Conservation (phyloP, 768 basidiomycete genomes). For the Naganishia vaughanmartiniae region DNA sequence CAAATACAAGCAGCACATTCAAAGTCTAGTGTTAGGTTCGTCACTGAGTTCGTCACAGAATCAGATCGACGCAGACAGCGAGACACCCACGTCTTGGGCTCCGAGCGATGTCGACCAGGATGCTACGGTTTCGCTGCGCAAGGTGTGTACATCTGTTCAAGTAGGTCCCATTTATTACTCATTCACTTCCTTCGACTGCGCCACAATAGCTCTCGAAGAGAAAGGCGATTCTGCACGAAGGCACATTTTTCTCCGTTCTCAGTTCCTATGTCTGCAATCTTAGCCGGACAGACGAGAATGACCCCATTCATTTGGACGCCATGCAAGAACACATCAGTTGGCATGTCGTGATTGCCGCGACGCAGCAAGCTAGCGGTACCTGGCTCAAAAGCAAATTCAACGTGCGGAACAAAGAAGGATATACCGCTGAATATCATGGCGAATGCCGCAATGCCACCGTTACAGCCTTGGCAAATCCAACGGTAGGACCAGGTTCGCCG, state of each 20-base stretch:
- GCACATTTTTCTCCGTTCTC: conserved; percentile 28
- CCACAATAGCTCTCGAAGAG: background rate
- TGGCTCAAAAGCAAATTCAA: conserved; percentile 26
- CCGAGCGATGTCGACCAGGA: conserved; percentile 11
- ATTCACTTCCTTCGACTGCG: background rate
- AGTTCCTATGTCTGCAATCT: conserved; percentile 30
- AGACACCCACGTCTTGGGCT: background rate
- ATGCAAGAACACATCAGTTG: conserved; percentile 4
- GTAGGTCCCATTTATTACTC: no score
- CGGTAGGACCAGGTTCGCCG: background rate
- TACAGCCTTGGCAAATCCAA: conserved; percentile 15
- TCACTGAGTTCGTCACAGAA: background rate
- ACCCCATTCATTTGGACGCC: background rate
- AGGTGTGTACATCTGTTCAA: background rate
- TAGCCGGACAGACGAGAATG: conserved; percentile 2
- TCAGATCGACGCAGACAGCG: background rate
- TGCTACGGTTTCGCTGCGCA: background rate
- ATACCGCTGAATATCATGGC: conserved; percentile 13
- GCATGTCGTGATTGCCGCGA: conserved; percentile 10
- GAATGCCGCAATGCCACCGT: conserved; percentile 20
- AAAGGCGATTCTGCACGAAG: conserved; percentile 30
- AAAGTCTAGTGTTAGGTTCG: background rate
- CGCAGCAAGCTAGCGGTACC: conserved; percentile 5
- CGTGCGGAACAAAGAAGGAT: background rate
- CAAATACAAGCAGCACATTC: background rate